Base-by-base conservation (phyloP, 2,329 filamentous ascomycete species). In the Colletotrichum orchidophilum region DNA sequence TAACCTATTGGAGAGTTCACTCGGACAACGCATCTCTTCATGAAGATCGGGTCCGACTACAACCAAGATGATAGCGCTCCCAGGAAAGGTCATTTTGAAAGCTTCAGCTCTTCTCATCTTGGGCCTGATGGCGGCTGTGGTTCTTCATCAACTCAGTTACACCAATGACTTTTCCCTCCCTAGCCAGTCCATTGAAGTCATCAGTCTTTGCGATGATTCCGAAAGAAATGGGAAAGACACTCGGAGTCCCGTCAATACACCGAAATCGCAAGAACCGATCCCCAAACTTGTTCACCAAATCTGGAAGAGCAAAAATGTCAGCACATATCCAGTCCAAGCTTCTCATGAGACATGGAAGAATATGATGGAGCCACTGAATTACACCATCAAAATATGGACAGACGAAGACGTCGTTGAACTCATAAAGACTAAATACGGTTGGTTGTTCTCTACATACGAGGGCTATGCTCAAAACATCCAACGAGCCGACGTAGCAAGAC, bases 331-430 rank as follows among this genome's bases (percentile, higher is more conserved):
- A 0, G 52, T 70, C 4, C 24, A 21, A 18, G 59, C 73, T 3
- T 76, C 74, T 1, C 35, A 62, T 11, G 60, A 57, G 11, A 29
- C 54, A 1, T 77, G 76, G 76, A 71, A 74, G 31, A n/a, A 59
- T 5, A 49, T 21, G 13, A 61, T 75, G 33, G 70, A 68, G 8
- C 71, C 71, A 9, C n/a, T 57, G 4, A 71, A 73, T 58, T 77
- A 76, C 50, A 74, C 74, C 6, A 67, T 77, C 59, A 75, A 74
- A 58, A 68, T 77, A 0, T 76, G 76, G 76, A 76, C 76, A 0
- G 76, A 77, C 63, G 73, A 63, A 4, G 72, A 76, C 27, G 54
- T 76, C 21, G 53, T 73, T 18, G 8, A 29, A 3, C 74, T 77
- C 4, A 66, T 76, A 57, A 63, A 59, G 8, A 31, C 46, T 3